Evolutionary conservation across 371 early-diverging fungal species (phyloP).

Genomic region (Lichtheimia ornata): DNA sequence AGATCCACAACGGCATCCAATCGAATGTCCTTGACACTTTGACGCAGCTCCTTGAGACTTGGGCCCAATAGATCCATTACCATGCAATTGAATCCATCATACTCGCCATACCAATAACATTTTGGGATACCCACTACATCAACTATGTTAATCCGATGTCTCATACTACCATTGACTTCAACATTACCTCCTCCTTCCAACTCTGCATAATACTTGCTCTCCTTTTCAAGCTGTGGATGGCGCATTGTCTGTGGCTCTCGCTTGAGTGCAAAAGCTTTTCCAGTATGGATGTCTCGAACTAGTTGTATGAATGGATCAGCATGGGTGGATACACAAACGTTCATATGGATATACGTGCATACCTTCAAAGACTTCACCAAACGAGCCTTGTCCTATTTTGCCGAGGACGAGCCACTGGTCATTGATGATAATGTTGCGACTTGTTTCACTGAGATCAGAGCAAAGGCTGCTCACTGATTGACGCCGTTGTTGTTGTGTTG

Average conservation of each 20-base stretch:
- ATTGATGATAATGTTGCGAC: slow-evolving; percentile 51
- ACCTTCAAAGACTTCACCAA: slow-evolving; percentile 71
- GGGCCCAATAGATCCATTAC: slow-evolving; percentile 98
- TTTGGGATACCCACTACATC: slow-evolving; percentile 75
- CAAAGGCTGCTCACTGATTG: slow-evolving; percentile 31
- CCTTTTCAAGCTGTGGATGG: slow-evolving; percentile 54
- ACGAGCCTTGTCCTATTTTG: slow-evolving; percentile 67
- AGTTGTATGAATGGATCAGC: slow-evolving; percentile 4
- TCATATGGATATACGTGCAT: not conserved
- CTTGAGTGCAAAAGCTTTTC: slow-evolving; percentile 57
- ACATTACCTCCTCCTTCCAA: slow-evolving; percentile 57
- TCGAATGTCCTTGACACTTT: slow-evolving; percentile 44
- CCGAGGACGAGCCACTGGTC: slow-evolving; percentile 58
- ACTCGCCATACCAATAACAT: slow-evolving; percentile 91
- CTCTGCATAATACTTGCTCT: slow-evolving; percentile 48
- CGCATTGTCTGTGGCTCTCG: slow-evolving; percentile 45
- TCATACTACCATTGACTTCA: not conserved
- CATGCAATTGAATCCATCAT: slow-evolving; percentile 88
- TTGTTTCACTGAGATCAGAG: slow-evolving; percentile 37
- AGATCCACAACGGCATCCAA: slow-evolving; percentile 54
- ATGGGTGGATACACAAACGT: not conserved
- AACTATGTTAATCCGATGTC: not conserved
- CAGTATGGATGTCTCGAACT: slow-evolving; percentile 50
- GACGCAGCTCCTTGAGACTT: slow-evolving; percentile 86
- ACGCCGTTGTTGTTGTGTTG: not conserved